These are phyloP conservation scores for Akanthomyces uredinophilus DNA, from an alignment of 2,329 filamentous ascomycete species.

Conservation along the genomic window DNA sequence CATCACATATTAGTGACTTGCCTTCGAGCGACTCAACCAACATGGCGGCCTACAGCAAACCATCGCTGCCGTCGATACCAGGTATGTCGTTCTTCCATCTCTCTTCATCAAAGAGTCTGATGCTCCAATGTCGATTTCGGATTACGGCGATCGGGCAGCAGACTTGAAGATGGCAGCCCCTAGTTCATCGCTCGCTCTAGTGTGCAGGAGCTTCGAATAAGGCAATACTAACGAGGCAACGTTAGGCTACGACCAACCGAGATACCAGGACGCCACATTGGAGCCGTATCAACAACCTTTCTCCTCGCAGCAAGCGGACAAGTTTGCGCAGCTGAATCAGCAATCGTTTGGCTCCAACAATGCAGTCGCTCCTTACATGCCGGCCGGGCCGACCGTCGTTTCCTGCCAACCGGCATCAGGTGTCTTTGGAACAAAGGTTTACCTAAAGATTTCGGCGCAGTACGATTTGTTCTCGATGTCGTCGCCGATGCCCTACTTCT, in stretches of 20 bases:
- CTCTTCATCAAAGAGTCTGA: no score
- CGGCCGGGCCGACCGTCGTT: slow-evolving; percentile 55
- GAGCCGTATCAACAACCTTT: slow-evolving; percentile 49
- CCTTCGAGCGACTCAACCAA: slow-evolving; percentile 11
- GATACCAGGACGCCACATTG: slow-evolving; percentile 54
- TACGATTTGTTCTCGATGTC: slow-evolving; percentile 63
- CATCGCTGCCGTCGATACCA: slow-evolving; percentile 70
- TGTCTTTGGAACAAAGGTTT: slow-evolving; percentile 62
- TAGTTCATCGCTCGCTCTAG: neutral
- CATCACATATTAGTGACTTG: neutral
- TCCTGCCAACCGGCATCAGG: slow-evolving; percentile 68
- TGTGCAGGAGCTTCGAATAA: neutral
- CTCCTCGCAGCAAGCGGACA: slow-evolving; percentile 40
- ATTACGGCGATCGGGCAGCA: neutral
- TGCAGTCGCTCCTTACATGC: slow-evolving; percentile 62
- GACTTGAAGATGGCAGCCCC: neutral
- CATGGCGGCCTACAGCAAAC: slow-evolving; percentile 64
- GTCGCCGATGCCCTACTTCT: slow-evolving; percentile 52
- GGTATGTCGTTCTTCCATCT: slow-evolving; percentile 53
- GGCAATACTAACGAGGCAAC: neutral
- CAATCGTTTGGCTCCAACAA: slow-evolving; percentile 57
- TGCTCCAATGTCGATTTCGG: neutral
- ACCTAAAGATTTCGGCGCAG: slow-evolving; percentile 67
- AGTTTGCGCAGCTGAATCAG: slow-evolving; percentile 48
- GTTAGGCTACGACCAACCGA: slow-evolving; percentile 54